Evolutionary conservation across 106 monocot genomes (phyloP).

Genomic region (Allium cepa): DNA sequence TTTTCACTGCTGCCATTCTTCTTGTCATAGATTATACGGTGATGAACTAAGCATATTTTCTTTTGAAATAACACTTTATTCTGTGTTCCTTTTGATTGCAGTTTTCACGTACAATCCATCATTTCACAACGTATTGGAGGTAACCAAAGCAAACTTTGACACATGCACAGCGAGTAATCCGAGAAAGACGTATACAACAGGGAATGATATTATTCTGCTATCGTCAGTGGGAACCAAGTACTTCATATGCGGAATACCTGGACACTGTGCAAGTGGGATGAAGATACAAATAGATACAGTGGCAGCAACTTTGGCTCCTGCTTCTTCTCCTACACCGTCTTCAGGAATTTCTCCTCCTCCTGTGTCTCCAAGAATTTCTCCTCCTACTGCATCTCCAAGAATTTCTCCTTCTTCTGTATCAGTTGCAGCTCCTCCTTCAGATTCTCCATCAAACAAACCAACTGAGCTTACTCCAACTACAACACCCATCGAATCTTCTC

Average conservation of each 20-base stretch:
- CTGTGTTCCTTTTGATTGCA: not conserved
- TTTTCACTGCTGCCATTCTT: too few species aligned
- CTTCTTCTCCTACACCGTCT: not conserved
- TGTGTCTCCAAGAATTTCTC: too few species aligned
- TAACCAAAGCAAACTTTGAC: not conserved
- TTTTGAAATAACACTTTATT: not conserved
- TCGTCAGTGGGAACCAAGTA: not conserved
- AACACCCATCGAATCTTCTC: too few species aligned
- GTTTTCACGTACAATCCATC: not conserved
- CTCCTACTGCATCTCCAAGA: too few species aligned
- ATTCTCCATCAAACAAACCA: too few species aligned
- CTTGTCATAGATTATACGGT: not conserved
- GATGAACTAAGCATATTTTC: not conserved
- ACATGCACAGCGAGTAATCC: not conserved
- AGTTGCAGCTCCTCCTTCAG: too few species aligned
- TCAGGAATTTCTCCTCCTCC: not conserved
- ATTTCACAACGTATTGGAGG: not conserved
- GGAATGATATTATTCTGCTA: not conserved
- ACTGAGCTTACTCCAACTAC: too few species aligned
- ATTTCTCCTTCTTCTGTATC: too few species aligned
- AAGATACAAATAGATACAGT: not conserved
- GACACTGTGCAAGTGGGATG: not conserved
- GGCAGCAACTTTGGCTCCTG: not conserved
- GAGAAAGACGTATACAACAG: not conserved
- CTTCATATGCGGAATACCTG: not conserved